These are phyloP conservation scores for Pezicula rhizophila DNA, from an alignment of 2,329 filamentous ascomycete genomes.

Conservation along the genomic window DNA sequence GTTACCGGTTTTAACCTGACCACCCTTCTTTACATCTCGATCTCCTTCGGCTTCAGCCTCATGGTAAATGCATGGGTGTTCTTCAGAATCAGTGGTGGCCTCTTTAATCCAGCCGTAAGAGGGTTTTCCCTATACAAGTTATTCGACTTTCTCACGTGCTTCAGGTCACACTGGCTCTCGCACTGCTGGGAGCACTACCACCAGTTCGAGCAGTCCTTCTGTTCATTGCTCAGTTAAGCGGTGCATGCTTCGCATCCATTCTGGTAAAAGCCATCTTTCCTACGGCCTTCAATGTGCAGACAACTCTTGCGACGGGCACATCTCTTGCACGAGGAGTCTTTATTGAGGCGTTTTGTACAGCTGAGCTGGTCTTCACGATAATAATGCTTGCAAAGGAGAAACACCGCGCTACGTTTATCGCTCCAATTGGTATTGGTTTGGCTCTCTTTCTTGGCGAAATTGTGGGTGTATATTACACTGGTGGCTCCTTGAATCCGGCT, in stretches of 20 bases:
- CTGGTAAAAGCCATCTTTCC: no score
- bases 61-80: conserved; percentile 46
- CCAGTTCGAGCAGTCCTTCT: no score
- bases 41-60: conserved; percentile 23
- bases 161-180: no score
- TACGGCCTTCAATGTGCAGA: no score
- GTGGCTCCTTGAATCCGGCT: conserved; percentile 38
- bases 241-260: no score
- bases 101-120: conserved; percentile 39
- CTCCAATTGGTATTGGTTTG: conserved; percentile 37
- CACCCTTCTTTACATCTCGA: conserved; percentile 23
- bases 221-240: no score
- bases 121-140: no score
- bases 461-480: conserved; percentile 28
- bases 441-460: conserved; percentile 38
- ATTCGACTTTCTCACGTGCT: no score
- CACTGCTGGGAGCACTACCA: no score
- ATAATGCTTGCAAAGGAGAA: conserved; percentile 42
- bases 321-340: conserved; percentile 36
- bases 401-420: conserved; percentile 38
- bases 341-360: conserved; percentile 39
- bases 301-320: conserved; percentile 30
- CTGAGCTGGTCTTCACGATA: conserved; percentile 38
- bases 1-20: neutral
- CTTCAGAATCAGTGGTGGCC: conserved; percentile 39